Base-by-base conservation (phyloP, 768 basidiomycete genomes). In the Lactarius indigo region DNA sequence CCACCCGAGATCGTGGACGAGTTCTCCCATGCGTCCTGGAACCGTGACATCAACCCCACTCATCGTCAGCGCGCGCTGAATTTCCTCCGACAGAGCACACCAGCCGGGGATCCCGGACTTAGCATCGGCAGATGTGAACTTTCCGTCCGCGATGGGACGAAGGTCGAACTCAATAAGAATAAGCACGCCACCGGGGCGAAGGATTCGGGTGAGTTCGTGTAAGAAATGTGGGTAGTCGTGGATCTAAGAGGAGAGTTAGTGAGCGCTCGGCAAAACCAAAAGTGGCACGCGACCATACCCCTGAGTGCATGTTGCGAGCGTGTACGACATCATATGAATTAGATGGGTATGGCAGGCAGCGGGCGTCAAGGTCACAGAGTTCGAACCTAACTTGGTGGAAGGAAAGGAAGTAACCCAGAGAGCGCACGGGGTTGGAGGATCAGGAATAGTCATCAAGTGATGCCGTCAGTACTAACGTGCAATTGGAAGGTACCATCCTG, bases 111-210 rank as follows among this genome's bases (percentile, higher is more conserved):
- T 81, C 52, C 78, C 81, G 28, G 78, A 75, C 52, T 69, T 65
- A 56, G 68, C 65, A 61, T 68, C 63, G 33, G 65, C 41, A 42
- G 76, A 75, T 33, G 80, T 78, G 15, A 74, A 76, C 72, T 79
- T 81, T 65, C 77, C 79, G 71, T 84, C 80, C 28, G 78, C 79
- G 26, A 81, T 77, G 12, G 85, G 88, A 61, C 78, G 78, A 63
- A 82, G 80, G 69, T 85, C 86, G 31, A 83, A 81, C 65, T 90
- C 89, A 64, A 89, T 83, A 47, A 90, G 75, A 64, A 90, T 82
- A 68, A 88, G 80, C 54, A 91, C 80, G 26, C 89, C 89, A 64
- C 88, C 88, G 37, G 87, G 87, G 37, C 87, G 85, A 41, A 90
- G 81, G 70, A 91, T 79, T 67, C 89, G 86, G 57, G 80, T 82